Evolutionary conservation across 306 rosid species (phyloP), one percentile per base, ranked within the genome.

Genomic region (Lathyrus aphaca): DNA sequence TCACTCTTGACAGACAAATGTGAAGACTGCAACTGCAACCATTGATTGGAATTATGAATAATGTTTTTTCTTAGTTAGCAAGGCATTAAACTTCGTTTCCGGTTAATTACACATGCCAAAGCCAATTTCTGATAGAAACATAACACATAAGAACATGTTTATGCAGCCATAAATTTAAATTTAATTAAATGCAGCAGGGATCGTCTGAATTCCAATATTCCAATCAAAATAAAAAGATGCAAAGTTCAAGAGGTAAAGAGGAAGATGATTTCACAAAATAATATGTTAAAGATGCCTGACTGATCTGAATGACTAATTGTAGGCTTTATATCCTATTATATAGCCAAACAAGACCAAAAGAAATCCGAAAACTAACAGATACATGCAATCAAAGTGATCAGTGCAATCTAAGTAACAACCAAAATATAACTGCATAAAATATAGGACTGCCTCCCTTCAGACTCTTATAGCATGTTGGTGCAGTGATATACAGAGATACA

Each of bases 31-130:
- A 64, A 53, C 35, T 19, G 68, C 25, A 55, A 64, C 60, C 65
- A 17, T 45, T 49, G 25, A 60, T 59, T 68, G 61, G 58, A 14
- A 51, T 18, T 19, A 19, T 51, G 37, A 57, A 55, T 18, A 43
- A 32, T 29, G 25, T 18, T 39, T 37, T 35, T 60, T 66, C 27
- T 29, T 66, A 8, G 61, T 49, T 37, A 40, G 74, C 57, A 32
- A 75, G 55, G 30, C n/a, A 46, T 49, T 13, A 58, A 57, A 51
- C 21, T 54, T 18, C 15, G 15, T n/a, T 72, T 46, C 61, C 32
- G n/a, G 25, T 55, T 73, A 55, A 65, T 43, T 43, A 71, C 8
- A 42, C 19, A n/a, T 46, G 14, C 10, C 10, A 68, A 68, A 68
- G 46, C 10, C 16, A 59, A 68, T n/a, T 59, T 30, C 62, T 15